These are phyloP conservation scores for Nigrospora sphaerica DNA, from an alignment of 2,329 filamentous ascomycete genomes.

Conservation along the genomic window DNA sequence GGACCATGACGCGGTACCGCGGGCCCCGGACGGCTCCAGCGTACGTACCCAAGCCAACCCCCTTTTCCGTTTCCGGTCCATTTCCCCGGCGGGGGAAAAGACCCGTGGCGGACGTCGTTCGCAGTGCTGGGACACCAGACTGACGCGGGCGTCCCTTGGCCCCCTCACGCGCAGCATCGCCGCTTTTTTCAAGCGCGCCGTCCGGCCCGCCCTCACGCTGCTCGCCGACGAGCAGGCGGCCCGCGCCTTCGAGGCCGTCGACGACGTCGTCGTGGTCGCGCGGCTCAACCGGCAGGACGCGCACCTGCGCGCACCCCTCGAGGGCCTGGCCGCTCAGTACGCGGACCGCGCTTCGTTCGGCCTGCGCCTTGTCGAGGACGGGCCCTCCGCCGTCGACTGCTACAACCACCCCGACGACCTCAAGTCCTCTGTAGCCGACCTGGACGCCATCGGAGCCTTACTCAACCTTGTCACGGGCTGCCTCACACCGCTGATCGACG, in stretches of 20 bases:
- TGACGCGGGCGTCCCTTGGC: conserved; percentile 13
- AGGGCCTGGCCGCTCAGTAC: conserved; percentile 24
- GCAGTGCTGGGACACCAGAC: neutral
- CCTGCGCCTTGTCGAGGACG: neutral
- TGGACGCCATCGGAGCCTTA: conserved; percentile 24
- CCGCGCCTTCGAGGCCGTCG: conserved; percentile 24
- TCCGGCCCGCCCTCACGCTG: conserved; percentile 15
- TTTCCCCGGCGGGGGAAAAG: no score
- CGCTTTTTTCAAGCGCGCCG: conserved; percentile 19
- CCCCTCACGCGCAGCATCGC: conserved; percentile 16
- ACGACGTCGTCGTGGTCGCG: conserved; percentile 36
- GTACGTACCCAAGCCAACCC: conserved; percentile 17
- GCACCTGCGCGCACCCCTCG: conserved; percentile 22
- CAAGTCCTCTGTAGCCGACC: conserved; percentile 22
- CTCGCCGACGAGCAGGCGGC: conserved; percentile 12
- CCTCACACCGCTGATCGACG: conserved; percentile 30
- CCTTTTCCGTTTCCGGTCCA: no score
- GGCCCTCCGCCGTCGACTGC: conserved; percentile 21
- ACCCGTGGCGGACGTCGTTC: neutral
- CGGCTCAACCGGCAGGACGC: conserved; percentile 22
- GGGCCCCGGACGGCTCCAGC: conserved; percentile 30
- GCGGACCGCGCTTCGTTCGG: conserved; percentile 36
- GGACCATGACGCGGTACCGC: conserved; percentile 30
- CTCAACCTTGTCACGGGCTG: conserved; percentile 30
- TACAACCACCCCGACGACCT: conserved; percentile 32